phyloP scores from a whole-genome alignment of 345 rosid species.

The Litchi chinensis region DNA sequence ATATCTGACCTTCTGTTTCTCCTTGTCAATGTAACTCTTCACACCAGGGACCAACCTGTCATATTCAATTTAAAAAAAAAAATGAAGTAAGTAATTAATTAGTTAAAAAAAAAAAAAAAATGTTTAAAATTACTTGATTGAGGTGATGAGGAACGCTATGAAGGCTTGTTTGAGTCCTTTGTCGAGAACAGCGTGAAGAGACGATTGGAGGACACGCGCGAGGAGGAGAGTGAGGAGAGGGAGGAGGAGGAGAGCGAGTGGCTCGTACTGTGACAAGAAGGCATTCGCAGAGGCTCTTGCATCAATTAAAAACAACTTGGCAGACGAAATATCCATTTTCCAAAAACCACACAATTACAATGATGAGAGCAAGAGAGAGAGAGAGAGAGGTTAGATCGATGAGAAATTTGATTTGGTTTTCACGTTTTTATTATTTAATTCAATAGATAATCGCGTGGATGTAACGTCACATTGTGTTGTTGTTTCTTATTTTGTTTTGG shows the following conservation, averaged over 20 bases:
- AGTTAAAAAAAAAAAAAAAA: neutral
- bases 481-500: neutral
- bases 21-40: slow-evolving; percentile 71
- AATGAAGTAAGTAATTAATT: neutral
- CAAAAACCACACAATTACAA: neutral
- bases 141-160: slow-evolving; percentile 53
- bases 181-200: slow-evolving; percentile 47
- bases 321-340: slow-evolving; percentile 36
- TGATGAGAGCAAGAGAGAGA: neutral
- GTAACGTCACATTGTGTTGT: neutral
- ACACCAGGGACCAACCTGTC: slow-evolving; percentile 84
- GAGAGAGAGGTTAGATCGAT: too few species aligned
- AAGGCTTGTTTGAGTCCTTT: slow-evolving; percentile 65
- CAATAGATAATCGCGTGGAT: slow-evolving; percentile 16
- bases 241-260: slow-evolving; percentile 57
- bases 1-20: slow-evolving; percentile 86
- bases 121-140: slow-evolving; percentile 54
- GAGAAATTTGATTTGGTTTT: neutral
- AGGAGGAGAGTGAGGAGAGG: slow-evolving; percentile 67
- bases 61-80: neutral
- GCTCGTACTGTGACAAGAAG: slow-evolving; percentile 67
- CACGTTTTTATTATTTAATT: neutral
- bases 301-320: slow-evolving; percentile 32
- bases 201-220: slow-evolving; percentile 55
- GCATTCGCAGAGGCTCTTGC: slow-evolving; percentile 60